Percentiles rank a stretch among this genome's conserved stretches.
phyloP scores from a whole-genome alignment of 495 filamentous ascomycete species.

The Xylaria curta region DNA sequence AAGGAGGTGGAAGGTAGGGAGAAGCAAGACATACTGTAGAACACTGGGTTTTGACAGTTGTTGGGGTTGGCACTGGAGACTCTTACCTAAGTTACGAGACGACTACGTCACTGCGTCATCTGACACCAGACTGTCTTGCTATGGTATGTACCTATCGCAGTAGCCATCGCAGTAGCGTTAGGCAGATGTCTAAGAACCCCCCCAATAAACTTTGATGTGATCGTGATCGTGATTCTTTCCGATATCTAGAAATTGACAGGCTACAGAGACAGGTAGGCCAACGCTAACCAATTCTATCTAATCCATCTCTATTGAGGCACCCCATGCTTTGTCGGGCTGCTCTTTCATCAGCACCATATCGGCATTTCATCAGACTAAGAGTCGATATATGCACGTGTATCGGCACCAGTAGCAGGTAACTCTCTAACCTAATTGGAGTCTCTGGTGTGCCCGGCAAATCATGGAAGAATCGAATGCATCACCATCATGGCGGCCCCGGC shows the following conservation, averaged over 20 bases:
- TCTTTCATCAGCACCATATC: background rate
- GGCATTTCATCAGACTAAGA: background rate
- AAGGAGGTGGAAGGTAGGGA: background rate
- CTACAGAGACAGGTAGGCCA: background rate
- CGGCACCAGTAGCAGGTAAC: background rate
- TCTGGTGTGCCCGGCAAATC: background rate
- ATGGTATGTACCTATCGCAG: background rate
- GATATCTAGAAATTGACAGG: background rate
- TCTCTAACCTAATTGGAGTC: background rate
- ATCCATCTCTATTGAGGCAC: background rate
- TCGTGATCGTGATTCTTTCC: background rate
- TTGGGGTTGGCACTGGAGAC: background rate
- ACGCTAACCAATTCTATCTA: background rate
- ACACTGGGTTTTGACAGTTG: background rate
- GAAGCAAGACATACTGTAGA: background rate
- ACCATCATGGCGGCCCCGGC: conserved; percentile 14
- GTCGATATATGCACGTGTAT: background rate
- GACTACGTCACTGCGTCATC: conserved; percentile 4
- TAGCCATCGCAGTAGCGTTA: background rate
- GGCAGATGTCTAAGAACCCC: background rate
- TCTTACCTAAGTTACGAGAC: background rate
- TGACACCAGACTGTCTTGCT: background rate
- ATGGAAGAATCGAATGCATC: conserved; percentile 6
- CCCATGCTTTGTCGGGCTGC: background rate
- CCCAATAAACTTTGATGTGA: background rate